phyloP scores from a whole-genome alignment of 345 rosid species.

The Sisymbrium irio region DNA sequence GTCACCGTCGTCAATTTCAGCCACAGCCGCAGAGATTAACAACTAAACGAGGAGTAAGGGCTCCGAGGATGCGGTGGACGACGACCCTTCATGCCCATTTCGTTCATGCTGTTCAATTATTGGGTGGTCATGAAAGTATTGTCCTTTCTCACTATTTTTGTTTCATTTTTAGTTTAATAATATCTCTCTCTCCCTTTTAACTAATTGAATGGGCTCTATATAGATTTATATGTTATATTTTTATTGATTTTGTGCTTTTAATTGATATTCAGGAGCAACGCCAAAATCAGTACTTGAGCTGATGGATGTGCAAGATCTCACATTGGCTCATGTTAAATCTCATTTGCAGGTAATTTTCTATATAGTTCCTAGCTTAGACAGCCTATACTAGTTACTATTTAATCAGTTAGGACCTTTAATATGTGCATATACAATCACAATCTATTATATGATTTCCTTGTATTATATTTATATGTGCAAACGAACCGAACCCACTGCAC shows the following conservation, averaged over 20 bases:
- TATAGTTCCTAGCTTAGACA: background rate
- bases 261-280: constrained; percentile 67
- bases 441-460: background rate
- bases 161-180: background rate
- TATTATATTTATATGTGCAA: background rate
- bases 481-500: constrained; percentile 18
- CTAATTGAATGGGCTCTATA: background rate
- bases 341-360: constrained; percentile 70
- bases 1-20: constrained; percentile 26
- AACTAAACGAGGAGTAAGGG: constrained; percentile 59
- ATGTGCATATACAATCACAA: background rate
- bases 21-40: constrained; percentile 52
- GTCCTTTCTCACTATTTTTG: constrained; percentile 21
- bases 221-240: background rate
- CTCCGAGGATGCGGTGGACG: constrained; percentile 96
- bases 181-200: background rate
- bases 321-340: constrained; percentile 97
- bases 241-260: constrained; percentile 13
- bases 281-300: constrained; percentile 98
- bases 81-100: constrained; percentile 95
- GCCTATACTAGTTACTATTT: background rate
- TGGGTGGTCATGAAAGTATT: constrained; percentile 99
- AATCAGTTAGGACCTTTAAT: background rate
- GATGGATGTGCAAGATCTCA: constrained; percentile 99
- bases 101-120: constrained; percentile 96